Evolutionary conservation across 768 basidiomycete genomes (phyloP).

Genomic region (Suillus bovinus): DNA sequence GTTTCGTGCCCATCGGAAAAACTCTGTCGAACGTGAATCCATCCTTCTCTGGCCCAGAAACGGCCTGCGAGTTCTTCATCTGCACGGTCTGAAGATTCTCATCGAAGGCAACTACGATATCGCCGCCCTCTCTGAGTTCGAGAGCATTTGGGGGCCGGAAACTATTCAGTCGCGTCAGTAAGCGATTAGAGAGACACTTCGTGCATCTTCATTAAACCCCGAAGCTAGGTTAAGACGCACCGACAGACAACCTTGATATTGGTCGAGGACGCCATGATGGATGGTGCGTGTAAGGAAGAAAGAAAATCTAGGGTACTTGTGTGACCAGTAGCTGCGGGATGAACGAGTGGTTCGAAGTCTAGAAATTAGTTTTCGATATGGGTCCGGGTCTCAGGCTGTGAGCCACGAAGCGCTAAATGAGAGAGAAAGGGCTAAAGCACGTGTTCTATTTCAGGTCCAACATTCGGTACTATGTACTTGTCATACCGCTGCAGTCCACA

Average conservation of each 20-base stretch:
- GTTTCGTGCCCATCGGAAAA: constrained; percentile 89
- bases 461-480: neutral
- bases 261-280: constrained; percentile 70
- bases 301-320: constrained; percentile 15
- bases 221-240: constrained; percentile 48
- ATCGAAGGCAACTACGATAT: constrained; percentile 87
- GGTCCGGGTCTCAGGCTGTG: constrained; percentile 1
- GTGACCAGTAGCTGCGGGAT: constrained; percentile 22
- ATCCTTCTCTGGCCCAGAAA: constrained; percentile 89
- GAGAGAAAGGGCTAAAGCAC: constrained; percentile 9
- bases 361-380: constrained; percentile 13
- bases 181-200: constrained; percentile 7
- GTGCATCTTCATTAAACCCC: constrained; percentile 11
- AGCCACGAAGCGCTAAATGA: constrained; percentile 19
- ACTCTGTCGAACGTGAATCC: constrained; percentile 98
- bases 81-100: constrained; percentile 84
- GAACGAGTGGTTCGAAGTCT: constrained; percentile 3
- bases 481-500: neutral
- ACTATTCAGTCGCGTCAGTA: constrained; percentile 39
- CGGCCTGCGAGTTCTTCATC: constrained; percentile 67
- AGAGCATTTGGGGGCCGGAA: constrained; percentile 95
- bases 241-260: constrained; percentile 99
- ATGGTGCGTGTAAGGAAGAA: constrained; percentile 26
- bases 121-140: constrained; percentile 84
- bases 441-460: constrained; percentile 21